phyloP scores from a whole-genome alignment of 257 asterid species.

The Nicotiana benthamiana region DNA sequence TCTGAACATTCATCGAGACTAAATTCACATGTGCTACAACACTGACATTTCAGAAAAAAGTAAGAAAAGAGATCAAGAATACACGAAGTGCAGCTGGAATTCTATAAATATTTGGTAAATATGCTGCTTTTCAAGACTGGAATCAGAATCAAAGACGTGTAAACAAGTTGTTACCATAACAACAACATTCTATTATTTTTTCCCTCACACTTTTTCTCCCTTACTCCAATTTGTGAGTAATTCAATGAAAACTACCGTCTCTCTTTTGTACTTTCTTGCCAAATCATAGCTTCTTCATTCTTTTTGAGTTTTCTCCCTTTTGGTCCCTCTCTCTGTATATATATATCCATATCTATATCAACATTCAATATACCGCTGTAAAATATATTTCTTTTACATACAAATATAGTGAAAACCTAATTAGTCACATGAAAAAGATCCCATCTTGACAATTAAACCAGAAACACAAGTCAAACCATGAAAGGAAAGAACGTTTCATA shows the following conservation, averaged over 20 bases:
- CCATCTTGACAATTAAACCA: too few relatives aligned
- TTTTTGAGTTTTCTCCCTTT: neutral
- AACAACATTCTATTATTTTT: neutral
- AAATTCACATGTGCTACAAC: too few relatives aligned
- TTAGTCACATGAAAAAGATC: too few relatives aligned
- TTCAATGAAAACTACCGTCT: neutral
- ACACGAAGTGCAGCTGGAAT: too few relatives aligned
- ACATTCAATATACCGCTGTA: too few relatives aligned
- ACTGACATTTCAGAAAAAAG: too few relatives aligned
- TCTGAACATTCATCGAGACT: too few relatives aligned
- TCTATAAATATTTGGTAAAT: too few relatives aligned
- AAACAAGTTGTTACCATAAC: constrained; percentile 27
- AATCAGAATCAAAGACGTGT: constrained; percentile 42
- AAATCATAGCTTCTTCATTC: constrained; percentile 4
- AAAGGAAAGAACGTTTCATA: too few relatives aligned
- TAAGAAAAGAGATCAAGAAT: too few relatives aligned
- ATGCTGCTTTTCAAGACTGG: constrained; percentile 11
- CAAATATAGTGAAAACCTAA: too few relatives aligned
- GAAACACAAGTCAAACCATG: too few relatives aligned
- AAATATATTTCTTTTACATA: neutral
- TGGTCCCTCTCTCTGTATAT: neutral
- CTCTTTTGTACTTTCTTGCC: constrained; percentile 19
- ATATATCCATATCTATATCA: neutral
- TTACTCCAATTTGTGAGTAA: neutral
- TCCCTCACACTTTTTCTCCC: constrained; percentile 1